These are phyloP conservation scores for Fusarium miscanthi DNA, from an alignment of 2,329 filamentous ascomycete genomes.

Conservation along the genomic window DNA sequence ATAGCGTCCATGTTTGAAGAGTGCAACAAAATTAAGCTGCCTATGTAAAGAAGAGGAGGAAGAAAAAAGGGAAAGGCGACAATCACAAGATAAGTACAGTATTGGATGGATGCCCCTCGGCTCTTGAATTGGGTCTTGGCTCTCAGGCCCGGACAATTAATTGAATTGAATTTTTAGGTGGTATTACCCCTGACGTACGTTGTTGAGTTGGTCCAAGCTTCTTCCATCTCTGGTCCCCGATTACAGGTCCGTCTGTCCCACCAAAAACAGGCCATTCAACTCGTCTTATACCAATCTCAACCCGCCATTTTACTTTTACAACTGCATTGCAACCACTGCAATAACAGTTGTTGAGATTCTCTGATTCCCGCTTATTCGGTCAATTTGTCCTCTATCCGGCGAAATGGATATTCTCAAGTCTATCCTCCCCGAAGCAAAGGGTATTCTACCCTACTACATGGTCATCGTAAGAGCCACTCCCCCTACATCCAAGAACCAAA, in stretches of 20 bases:
- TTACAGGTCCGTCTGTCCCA: constrained; percentile 26
- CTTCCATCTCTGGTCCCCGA: constrained; percentile 16
- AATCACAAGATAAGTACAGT: constrained; percentile 22
- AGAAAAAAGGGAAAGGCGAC: not conserved
- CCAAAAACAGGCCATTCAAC: constrained; percentile 29
- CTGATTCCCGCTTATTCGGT: not conserved
- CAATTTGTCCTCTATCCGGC: not conserved
- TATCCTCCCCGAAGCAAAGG: constrained; percentile 62
- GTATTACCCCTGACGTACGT: constrained; percentile 40
- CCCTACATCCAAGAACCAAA: not conserved
- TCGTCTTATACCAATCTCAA: constrained; percentile 4
- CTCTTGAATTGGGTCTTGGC: constrained; percentile 16
- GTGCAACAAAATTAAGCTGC: not conserved
- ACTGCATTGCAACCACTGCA: not conserved
- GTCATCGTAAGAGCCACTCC: constrained; percentile 58
- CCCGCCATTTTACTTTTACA: not conserved
- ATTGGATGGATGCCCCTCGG: constrained; percentile 36
- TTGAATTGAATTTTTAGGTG: constrained; percentile 18
- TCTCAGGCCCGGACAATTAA: constrained; percentile 17
- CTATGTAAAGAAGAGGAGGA: not conserved
- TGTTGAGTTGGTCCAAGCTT: constrained; percentile 49
- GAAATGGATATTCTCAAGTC: constrained; percentile 59
- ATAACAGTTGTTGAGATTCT: constrained; percentile 21
- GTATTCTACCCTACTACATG: constrained; percentile 69
- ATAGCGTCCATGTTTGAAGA: constrained; percentile 45